These are phyloP conservation scores for Myxozyma neotropica DNA, from an alignment of 805 yeast species.

Conservation along the genomic window DNA sequence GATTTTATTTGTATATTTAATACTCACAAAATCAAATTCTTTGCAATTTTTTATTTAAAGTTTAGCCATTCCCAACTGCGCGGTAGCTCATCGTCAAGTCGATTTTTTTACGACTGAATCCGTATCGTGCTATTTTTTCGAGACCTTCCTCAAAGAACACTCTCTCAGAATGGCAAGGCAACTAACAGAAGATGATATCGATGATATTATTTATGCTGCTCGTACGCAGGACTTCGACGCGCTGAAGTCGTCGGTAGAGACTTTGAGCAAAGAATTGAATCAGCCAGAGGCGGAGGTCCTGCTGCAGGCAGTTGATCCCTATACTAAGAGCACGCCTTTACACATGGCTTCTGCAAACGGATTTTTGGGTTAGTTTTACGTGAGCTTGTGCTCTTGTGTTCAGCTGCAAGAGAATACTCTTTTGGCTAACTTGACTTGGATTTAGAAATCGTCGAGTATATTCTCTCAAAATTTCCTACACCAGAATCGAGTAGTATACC, in stretches of 20 bases:
- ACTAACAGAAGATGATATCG: slow-evolving; percentile 70
- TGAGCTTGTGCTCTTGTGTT: neutral
- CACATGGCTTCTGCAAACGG: slow-evolving; percentile 98
- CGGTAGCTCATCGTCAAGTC: neutral
- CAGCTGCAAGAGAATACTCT: too few relatives aligned
- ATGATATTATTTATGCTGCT: slow-evolving; percentile 77
- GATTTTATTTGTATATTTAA: neutral
- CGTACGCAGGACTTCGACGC: slow-evolving; percentile 85
- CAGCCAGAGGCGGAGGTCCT: slow-evolving; percentile 33
- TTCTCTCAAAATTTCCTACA: slow-evolving; percentile 14
- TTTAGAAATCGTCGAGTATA: slow-evolving; percentile 27
- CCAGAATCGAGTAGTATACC: neutral
- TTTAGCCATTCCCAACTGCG: slow-evolving; percentile 1
- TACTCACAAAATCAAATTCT: too few relatives aligned
- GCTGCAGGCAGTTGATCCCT: slow-evolving; percentile 65
- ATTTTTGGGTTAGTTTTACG: slow-evolving; percentile 54
- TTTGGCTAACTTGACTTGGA: neutral
- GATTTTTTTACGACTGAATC: neutral
- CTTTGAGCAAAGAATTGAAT: slow-evolving; percentile 40
- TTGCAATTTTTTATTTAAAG: too few relatives aligned
- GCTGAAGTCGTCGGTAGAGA: slow-evolving; percentile 65
- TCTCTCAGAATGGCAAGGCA: slow-evolving; percentile 11
- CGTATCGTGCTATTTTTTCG: neutral
- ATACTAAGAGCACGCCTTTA: slow-evolving; percentile 69
- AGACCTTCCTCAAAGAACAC: neutral